Percentiles rank a stretch among this genome's conserved stretches.
These are phyloP conservation scores for Strobilomyces echinocephalus DNA, from an alignment of 768 basidiomycete species.

Conservation along the genomic window DNA sequence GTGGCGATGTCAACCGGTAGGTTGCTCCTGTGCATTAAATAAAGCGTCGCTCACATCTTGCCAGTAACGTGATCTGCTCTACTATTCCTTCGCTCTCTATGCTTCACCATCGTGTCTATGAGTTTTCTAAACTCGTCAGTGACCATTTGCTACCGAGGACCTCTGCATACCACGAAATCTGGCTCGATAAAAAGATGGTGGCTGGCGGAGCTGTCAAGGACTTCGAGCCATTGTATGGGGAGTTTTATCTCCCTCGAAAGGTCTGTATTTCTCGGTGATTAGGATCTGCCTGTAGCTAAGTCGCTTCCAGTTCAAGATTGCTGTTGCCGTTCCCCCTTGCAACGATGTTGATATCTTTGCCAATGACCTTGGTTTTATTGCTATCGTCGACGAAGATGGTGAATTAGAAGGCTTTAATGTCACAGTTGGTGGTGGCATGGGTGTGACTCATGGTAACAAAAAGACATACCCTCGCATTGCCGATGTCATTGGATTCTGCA, in stretches of 20 bases:
- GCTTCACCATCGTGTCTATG: constrained; percentile 76
- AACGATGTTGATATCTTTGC: constrained; percentile 96
- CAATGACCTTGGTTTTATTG: constrained; percentile 96
- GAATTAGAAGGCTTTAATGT: constrained; percentile 92
- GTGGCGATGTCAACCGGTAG: constrained; percentile 94
- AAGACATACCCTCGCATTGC: constrained; percentile 94
- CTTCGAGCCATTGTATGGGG: constrained; percentile 95
- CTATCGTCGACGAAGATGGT: constrained; percentile 73
- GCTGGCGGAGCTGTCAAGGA: constrained; percentile 92
- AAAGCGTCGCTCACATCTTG: constrained; percentile 3
- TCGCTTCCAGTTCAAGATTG: constrained; percentile 81
- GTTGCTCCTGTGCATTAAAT: constrained; percentile 11
- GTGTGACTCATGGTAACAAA: constrained; percentile 98
- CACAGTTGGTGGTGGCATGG: constrained; percentile 94
- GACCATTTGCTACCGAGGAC: constrained; percentile 85
- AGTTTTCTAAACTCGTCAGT: constrained; percentile 80
- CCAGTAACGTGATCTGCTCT: constrained; percentile 85
- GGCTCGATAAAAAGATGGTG: constrained; percentile 96
- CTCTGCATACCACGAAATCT: constrained; percentile 96
- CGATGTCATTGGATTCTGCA: constrained; percentile 90
- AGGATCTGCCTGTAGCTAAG: not conserved
- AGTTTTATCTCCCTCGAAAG: constrained; percentile 95
- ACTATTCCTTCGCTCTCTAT: constrained; percentile 88
- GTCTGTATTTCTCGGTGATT: constrained; percentile 35
- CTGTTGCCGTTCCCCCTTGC: constrained; percentile 91